Conservation (phyloP, 176 grass and related monocot genomes). For the Aegilops speltoides region DNA sequence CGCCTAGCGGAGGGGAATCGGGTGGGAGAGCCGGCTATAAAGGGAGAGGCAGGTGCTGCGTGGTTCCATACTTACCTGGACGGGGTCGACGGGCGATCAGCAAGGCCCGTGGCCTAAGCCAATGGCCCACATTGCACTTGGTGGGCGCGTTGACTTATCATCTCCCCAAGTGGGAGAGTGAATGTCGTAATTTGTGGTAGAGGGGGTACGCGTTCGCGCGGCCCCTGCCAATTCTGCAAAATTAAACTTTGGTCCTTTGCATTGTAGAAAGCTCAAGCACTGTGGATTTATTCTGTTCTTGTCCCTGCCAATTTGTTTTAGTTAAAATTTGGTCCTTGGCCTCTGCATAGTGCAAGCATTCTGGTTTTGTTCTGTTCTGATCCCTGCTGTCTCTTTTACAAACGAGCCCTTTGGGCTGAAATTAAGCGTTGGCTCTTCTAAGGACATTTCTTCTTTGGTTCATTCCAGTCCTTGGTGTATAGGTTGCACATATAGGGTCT, state of each 20-base stretch:
- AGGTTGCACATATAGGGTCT: no score
- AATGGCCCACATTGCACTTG: not conserved
- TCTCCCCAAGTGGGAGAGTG: not conserved
- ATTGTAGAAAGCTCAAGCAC: no score
- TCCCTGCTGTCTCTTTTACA: fast-evolving
- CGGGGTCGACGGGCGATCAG: not conserved
- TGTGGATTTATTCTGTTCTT: no score
- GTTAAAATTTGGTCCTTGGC: not conserved
- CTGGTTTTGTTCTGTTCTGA: no score
- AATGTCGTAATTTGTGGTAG: not conserved
- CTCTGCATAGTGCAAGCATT: no score
- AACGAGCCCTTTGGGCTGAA: no score
- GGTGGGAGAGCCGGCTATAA: not conserved
- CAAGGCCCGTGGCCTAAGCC: not conserved
- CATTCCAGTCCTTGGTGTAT: no score
- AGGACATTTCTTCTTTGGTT: no score
- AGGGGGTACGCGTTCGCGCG: not conserved
- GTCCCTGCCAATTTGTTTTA: not conserved
- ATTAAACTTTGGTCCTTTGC: not conserved
- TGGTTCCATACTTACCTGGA: not conserved
- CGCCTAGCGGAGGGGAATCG: not conserved
- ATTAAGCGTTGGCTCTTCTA: no score
- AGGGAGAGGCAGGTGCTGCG: not conserved
- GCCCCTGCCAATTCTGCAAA: not conserved
- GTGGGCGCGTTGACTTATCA: not conserved